These are phyloP conservation scores for Massarina eburnea DNA, from an alignment of 2,329 filamentous ascomycete species.

Conservation along the genomic window DNA sequence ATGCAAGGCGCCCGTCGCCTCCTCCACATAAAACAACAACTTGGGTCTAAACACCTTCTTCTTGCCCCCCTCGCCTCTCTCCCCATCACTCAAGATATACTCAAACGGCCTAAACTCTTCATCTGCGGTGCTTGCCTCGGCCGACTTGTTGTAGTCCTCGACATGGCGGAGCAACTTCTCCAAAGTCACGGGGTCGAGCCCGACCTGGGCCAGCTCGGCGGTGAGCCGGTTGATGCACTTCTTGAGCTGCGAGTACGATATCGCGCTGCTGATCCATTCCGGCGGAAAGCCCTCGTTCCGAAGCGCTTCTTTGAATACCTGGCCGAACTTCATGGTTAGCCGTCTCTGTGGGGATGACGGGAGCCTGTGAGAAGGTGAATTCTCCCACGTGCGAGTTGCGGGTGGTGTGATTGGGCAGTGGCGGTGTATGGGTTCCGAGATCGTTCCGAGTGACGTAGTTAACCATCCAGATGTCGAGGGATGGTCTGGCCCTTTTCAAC, in stretches of 20 bases:
- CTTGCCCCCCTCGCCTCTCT: constrained; percentile 1
- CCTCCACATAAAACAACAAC: constrained; percentile 68
- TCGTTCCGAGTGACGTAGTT: constrained; percentile 7
- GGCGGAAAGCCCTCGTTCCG: constrained; percentile 72
- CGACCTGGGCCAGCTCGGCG: constrained; percentile 68
- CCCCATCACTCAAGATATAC: constrained; percentile 36
- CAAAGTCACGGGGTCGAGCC: constrained; percentile 71
- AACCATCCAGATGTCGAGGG: too few relatives aligned
- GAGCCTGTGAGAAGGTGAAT: constrained; percentile 24
- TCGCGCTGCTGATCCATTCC: constrained; percentile 71
- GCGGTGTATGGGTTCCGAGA: constrained; percentile 8
- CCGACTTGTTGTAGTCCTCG: constrained; percentile 38
- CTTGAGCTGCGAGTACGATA: constrained; percentile 83
- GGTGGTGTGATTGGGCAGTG: constrained; percentile 13
- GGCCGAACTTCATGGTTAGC: constrained; percentile 78
- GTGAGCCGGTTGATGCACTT: constrained; percentile 84
- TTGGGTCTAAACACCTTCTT: constrained; percentile 61
- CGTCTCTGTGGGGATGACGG: neutral
- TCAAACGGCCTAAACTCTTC: constrained; percentile 38
- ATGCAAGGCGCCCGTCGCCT: constrained; percentile 66
- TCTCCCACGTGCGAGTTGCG: constrained; percentile 29
- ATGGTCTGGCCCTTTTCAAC: too few relatives aligned
- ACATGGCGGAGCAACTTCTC: constrained; percentile 60
- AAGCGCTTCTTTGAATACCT: constrained; percentile 71
- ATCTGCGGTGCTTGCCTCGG: constrained; percentile 15